Evolutionary conservation across 106 monocot genomes (phyloP), one percentile per base, ranked within the genome.

Genomic region (Dioscorea dumetorum): DNA sequence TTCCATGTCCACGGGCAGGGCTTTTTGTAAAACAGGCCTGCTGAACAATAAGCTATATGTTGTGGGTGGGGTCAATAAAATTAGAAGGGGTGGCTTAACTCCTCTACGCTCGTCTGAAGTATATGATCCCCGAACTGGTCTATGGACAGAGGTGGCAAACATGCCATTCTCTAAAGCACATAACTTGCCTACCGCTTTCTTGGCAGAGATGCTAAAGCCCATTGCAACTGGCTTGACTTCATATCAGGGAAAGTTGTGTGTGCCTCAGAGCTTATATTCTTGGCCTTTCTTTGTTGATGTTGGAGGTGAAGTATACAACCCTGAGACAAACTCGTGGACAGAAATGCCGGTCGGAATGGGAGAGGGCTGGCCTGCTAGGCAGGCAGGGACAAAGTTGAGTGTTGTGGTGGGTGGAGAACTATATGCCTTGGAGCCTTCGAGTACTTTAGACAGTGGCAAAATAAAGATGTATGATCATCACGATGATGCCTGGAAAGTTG

Each of bases 251-350:
- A 87, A 48, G 67, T 67, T 99, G 10, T 92, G 73, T 73, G 97
- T 99, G 6, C 88, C 97, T 13, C 97, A 92, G 71, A 99, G 89
- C 66, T 77, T 99, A 31, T 92, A 92, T 67, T 86, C 74, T 12
- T 92, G 90, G 93, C 99, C 93, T 0, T 91, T 99, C 50, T 93
- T 93, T 59, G 75, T 85, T 24, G 99, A 93, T 50, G 75, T 93
- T n/a, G 93, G 99, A 52, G 99, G 99, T n/a, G 93, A 90, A 61
- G 78, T 93, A 12, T 99, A 93, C 57, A 82, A 99, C n/a, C 90
- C 93, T 19, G 77, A 78, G 41, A 77, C 73, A 7, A 60, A 83
- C 70, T 63, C 77, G 8, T 99, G 90, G 99, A 23, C 34, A 4
- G 85, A 90, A 57, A 99, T 99, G 93, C 83, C 90, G 0, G 63